Evolutionary conservation across 2,329 filamentous ascomycete genomes (phyloP), one percentile per base, ranked within the genome.

Genomic region (Sporothrix protearum): DNA sequence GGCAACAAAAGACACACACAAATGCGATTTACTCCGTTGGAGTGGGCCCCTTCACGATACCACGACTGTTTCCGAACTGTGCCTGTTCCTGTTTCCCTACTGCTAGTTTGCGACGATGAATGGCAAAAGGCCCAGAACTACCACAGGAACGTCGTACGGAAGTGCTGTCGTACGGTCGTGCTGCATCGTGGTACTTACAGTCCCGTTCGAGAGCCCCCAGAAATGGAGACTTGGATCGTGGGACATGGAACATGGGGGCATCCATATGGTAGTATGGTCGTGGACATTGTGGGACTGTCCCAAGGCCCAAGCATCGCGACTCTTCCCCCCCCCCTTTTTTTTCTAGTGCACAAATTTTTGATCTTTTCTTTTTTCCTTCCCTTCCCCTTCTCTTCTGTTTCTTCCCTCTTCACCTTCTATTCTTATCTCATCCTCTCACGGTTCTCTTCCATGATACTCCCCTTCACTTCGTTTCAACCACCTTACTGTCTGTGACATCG

Each of bases 401-500:
- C 30, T 19, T 19, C 16, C 16, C 45, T 59, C 59, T 45, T 47
- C n/a, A 28, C 59, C n/a, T 66, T 69, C 16, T 57, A 28, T 57
- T 67, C 33, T 51, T 70, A 53, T 53, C 33, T 22, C 55, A 45
- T 12, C 16, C 36, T 47, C 30, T 47, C 68, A 39, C 33, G 45
- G n/a, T 67, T 45, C 12, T 16, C 36, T n/a, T 6, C 14, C 33
- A 14, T 53, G 25, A 10, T 47, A 14, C 42, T 19, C 22, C 39
- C 30, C n/a, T 67, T 68, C 36, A 55, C 28, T 72, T 71, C 33
- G 39, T 28, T 69, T 73, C 51, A 55, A 49, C 68, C 14, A 51
- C 45, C 45, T 51, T 14, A 19, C 28, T 61, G 70, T 71, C 70
- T 59, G 70, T 51, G 69, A 71, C 69, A 67, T 68, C 45, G 28